phyloP scores from a whole-genome alignment of 2,329 filamentous ascomycete genomes.

The Arthrobotrys conoides region DNA sequence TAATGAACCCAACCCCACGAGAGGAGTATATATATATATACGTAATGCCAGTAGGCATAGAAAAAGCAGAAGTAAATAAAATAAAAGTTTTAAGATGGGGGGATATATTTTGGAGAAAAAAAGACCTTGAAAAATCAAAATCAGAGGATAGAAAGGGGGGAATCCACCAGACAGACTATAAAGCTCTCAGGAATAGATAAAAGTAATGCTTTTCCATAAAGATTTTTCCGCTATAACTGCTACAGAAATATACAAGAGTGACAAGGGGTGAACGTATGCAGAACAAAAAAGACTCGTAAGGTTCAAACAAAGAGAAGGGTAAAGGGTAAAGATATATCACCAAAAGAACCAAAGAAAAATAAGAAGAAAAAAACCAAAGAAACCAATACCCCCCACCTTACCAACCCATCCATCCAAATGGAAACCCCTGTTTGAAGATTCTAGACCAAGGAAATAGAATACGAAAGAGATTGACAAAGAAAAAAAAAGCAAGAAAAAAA shows the following conservation, averaged over 20 bases:
- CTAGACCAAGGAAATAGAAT: constrained; percentile 31
- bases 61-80: background rate
- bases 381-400: background rate
- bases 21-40: constrained; percentile 6
- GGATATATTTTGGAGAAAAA: background rate
- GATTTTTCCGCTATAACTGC: constrained; percentile 29
- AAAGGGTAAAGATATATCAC: constrained; percentile 38
- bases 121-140: background rate
- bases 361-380: constrained; percentile 16
- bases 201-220: constrained; percentile 19
- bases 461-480: constrained; percentile 24
- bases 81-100: background rate
- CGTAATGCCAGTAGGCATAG: background rate
- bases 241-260: constrained; percentile 10
- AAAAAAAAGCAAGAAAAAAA: background rate
- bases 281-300: constrained; percentile 26
- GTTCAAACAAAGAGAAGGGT: constrained; percentile 6
- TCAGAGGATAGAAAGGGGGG: background rate
- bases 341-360: too few relatives aligned
- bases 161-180: constrained; percentile 8
- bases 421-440: constrained; percentile 16
- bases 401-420: constrained; percentile 8
- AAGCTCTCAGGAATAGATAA: background rate
- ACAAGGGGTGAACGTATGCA: constrained; percentile 11
- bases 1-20: background rate